Conservation (phyloP, 2,329 filamentous ascomycete species). For the Sarocladium kiliense region DNA sequence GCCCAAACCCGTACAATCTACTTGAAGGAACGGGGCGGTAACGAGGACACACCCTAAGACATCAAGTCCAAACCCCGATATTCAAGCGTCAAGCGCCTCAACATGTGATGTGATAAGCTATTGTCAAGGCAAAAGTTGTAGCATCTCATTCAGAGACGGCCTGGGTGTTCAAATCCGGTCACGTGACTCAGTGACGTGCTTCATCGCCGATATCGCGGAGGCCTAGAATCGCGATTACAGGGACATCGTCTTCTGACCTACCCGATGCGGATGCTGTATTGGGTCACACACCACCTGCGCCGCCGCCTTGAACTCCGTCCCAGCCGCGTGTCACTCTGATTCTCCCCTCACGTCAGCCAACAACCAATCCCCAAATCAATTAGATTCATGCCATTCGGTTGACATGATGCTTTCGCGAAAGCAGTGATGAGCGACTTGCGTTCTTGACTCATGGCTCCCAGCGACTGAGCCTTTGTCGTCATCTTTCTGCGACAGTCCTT, state of each 20-base stretch:
- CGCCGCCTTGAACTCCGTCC: neutral
- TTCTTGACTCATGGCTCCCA: neutral
- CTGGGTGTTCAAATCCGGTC: too few relatives aligned
- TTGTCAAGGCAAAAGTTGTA: too few relatives aligned
- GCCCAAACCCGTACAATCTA: neutral
- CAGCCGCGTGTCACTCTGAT: neutral
- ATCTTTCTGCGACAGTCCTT: neutral
- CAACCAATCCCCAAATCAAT: neutral
- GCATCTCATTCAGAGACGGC: too few relatives aligned
- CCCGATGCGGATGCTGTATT: conserved; percentile 1
- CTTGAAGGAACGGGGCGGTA: neutral
- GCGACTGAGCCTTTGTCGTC: neutral
- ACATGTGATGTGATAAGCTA: too few relatives aligned
- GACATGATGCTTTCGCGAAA: neutral
- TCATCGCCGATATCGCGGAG: conserved; percentile 4
- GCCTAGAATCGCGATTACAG: neutral
- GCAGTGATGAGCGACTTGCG: conserved; percentile 2
- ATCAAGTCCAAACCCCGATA: too few relatives aligned
- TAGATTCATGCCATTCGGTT: neutral
- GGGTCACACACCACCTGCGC: neutral
- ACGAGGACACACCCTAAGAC: too few relatives aligned
- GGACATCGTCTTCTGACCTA: conserved; percentile 4
- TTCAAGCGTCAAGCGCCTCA: too few relatives aligned
- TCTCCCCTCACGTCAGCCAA: neutral
- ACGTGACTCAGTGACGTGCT: conserved; percentile 5